These are phyloP conservation scores for Lagenidium giganteum DNA, from an alignment of 352 stramenopile species.

Conservation along the genomic window DNA sequence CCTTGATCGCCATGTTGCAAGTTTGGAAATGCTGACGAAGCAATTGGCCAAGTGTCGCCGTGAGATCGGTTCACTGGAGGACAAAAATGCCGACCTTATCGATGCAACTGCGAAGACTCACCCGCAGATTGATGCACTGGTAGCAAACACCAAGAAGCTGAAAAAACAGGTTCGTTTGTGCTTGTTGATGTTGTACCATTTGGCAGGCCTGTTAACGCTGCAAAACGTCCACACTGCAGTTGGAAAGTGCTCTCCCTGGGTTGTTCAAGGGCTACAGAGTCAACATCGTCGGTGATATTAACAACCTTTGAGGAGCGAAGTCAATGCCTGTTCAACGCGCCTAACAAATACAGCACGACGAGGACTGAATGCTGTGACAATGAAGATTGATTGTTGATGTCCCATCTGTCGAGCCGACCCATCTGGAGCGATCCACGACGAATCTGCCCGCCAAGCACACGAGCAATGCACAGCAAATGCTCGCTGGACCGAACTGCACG, in stretches of 20 bases:
- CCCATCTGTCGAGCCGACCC: too few species aligned
- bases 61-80: slow-evolving; percentile 57
- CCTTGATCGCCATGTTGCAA: slow-evolving; percentile 63
- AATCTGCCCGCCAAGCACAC: too few species aligned
- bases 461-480: too few species aligned
- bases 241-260: slow-evolving; percentile 48
- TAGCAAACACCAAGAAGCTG: slow-evolving; percentile 52
- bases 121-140: slow-evolving; percentile 46
- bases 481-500: too few species aligned
- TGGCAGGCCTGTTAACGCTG: background rate
- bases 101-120: slow-evolving; percentile 48
- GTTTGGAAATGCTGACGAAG: slow-evolving; percentile 64
- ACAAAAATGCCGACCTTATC: slow-evolving; percentile 70
- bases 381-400: too few species aligned
- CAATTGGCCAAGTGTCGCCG: slow-evolving; percentile 67
- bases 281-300: slow-evolving; percentile 79
- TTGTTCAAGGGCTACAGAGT: slow-evolving; percentile 79
- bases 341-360: too few species aligned
- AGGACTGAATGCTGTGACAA: too few species aligned
- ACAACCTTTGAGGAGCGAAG: slow-evolving; percentile 65
- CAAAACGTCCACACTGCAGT: slow-evolving; percentile 14
- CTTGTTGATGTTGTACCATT: background rate
- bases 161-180: slow-evolving; percentile 49
- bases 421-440: too few species aligned
- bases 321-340: too few species aligned